A percentile compares a stretch with the other conserved stretches of the same genome.
These are phyloP conservation scores for Beta vulgaris DNA, from an alignment of 148 eudicot genomes.

Conservation along the genomic window DNA sequence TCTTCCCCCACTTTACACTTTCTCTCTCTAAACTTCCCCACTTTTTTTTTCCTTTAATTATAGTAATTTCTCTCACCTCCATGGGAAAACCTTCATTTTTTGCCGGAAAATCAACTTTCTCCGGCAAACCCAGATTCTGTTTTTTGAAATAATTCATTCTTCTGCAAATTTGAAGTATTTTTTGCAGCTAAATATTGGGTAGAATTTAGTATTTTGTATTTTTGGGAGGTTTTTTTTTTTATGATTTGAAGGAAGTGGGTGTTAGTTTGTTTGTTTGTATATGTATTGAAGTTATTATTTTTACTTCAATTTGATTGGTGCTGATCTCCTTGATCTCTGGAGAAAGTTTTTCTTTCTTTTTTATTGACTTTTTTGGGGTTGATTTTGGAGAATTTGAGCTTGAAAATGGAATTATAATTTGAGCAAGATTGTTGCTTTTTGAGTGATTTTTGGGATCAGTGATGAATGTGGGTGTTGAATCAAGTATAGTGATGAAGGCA, in stretches of 20 bases:
- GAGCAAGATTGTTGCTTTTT: background rate
- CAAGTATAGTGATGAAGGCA: background rate
- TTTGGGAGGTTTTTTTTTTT: background rate
- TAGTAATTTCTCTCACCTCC: slow-evolving; percentile 14
- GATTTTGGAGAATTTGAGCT: background rate
- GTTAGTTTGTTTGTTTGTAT: background rate
- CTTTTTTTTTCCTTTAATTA: no score
- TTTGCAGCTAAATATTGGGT: background rate
- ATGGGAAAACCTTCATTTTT: slow-evolving; percentile 1
- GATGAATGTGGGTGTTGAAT: background rate
- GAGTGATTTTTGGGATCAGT: background rate
- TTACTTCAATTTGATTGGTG: slow-evolving; percentile 14
- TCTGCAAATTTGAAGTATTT: no score
- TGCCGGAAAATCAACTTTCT: background rate
- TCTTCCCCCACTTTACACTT: slow-evolving; percentile 5
- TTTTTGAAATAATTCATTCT: no score
- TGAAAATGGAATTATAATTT: background rate
- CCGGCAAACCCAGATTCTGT: background rate
- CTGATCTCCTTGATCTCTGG: slow-evolving; percentile 9
- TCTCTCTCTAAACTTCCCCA: background rate
- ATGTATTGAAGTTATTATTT: background rate
- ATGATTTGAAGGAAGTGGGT: slow-evolving; percentile 14
- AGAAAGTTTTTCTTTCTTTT: background rate
- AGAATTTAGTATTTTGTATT: background rate
- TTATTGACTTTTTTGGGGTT: background rate